Evolutionary conservation across 495 filamentous ascomycete genomes (phyloP), one percentile per base, ranked within the genome.

Genomic region (Lentithecium fluviatile): DNA sequence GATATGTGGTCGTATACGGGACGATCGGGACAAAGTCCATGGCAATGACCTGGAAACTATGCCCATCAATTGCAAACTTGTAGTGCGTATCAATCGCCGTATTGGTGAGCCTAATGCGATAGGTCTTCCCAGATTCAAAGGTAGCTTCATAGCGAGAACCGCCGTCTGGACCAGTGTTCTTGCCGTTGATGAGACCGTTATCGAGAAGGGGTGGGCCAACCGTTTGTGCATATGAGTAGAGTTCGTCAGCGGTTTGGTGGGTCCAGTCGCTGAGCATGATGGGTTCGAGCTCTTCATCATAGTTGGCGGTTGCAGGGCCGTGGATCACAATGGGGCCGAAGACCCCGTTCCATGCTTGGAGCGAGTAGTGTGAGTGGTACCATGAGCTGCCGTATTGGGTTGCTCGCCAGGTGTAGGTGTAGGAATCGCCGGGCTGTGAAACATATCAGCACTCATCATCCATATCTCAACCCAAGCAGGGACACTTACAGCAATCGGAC

Each of bases 391-490:
- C 65, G 36, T 60, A 65, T 45, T 68, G 65, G 20, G 38, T 60
- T 34, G 65, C 57, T 11, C 37, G n/a, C 20, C 59, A 68, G 0
- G 23, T 60, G 34, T 68, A 68, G 11, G 23, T 62, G 32, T 29
- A 54, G 34, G 5, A 52, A 11, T 52, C 47, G 2, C 64, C 64
- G 19, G 40, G 40, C 40, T 43, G 13, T 43, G 40, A n/a, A 43
- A 32, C 29, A 6, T 15, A 3, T 45, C 51, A 55, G 40, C 40
- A 3, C 13, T n/a, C 40, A 4, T 6, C 51, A 81, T 74, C 17
- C 71, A n/a, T 70, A 7, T 80, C 76, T 11, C 52, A 67, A 72
- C 81, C 81, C 8, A 61, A 70, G 71, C 80, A 82, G 13, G 70
- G 70, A 40, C 75, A 73, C 17, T 45, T 58, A 6, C 54, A 64